Conservation (phyloP, 108 stramenopile species). For the Nitzschia palea region DNA sequence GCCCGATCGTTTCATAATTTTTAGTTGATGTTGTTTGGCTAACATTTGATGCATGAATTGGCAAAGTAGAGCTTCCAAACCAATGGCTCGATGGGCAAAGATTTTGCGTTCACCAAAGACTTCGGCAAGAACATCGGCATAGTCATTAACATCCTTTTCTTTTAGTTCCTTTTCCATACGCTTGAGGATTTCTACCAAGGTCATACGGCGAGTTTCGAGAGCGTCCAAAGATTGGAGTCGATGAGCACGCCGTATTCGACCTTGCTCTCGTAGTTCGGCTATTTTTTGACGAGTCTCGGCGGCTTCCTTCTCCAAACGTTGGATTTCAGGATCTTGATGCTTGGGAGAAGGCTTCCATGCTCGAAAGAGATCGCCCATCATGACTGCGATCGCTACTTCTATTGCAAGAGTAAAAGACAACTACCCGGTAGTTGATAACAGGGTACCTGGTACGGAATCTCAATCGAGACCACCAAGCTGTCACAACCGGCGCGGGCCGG, state of each 20-base stretch:
- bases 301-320: slow-evolving; percentile 10
- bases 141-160: slow-evolving; percentile 13
- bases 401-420: no score
- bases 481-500: no score
- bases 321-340: slow-evolving; percentile 19
- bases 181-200: slow-evolving; percentile 19
- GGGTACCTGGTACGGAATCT: no score
- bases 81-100: slow-evolving; percentile 22
- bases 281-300: slow-evolving; percentile 11
- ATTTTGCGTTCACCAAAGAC: slow-evolving; percentile 31
- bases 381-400: no score
- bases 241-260: slow-evolving; percentile 2
- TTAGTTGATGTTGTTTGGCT: slow-evolving; percentile 34
- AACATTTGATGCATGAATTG: slow-evolving; percentile 38
- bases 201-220: slow-evolving; percentile 21
- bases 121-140: slow-evolving; percentile 25
- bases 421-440: no score
- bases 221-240: slow-evolving; percentile 25
- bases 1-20: slow-evolving; percentile 22
- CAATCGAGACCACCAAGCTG: no score
- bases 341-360: slow-evolving; percentile 10
- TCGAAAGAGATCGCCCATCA: slow-evolving; percentile 11
- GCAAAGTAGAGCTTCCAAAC: slow-evolving; percentile 23
- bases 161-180: slow-evolving; percentile 28
- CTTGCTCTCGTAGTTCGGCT: slow-evolving; percentile 4